A percentile compares a stretch with the other conserved stretches of the same genome.
These are phyloP conservation scores for Castanea mollissima DNA, from an alignment of 306 rosid species.

Conservation along the genomic window DNA sequence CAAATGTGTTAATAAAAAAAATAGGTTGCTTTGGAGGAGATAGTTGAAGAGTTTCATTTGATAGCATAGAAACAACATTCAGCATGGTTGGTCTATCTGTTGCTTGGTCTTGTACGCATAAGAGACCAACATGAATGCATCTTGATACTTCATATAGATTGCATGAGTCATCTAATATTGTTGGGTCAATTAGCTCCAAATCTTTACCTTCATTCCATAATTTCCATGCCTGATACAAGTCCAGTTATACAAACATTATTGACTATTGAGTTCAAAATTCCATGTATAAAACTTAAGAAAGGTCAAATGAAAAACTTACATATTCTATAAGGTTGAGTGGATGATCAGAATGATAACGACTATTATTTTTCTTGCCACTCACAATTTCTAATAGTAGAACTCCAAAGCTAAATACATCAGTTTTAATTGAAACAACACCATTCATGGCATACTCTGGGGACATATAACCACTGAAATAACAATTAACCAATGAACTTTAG, in stretches of 20 bases:
- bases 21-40: conserved; percentile 17
- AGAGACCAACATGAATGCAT: conserved; percentile 13
- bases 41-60: conserved; percentile 10
- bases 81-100: conserved; percentile 14
- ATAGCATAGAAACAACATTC: conserved; percentile 14
- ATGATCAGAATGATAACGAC: neutral
- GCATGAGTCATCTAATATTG: neutral
- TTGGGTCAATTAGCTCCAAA: conserved; percentile 2
- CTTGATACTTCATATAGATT: neutral
- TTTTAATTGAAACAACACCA: conserved; percentile 22
- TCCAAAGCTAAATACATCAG: conserved; percentile 34
- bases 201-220: conserved; percentile 13
- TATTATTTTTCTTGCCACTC: conserved; percentile 8
- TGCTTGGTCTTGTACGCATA: conserved; percentile 15
- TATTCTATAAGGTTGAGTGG: conserved; percentile 15
- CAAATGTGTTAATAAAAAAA: neutral
- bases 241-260: neutral
- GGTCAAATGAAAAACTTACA: conserved; percentile 4
- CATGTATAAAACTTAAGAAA: no score
- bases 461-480: conserved; percentile 23
- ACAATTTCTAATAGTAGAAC: conserved; percentile 22
- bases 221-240: conserved; percentile 11
- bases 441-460: conserved; percentile 25
- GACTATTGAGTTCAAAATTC: neutral
- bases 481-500: no score